phyloP scores from a whole-genome alignment of 2,329 filamentous ascomycete species.

The Didymella lethalis region DNA sequence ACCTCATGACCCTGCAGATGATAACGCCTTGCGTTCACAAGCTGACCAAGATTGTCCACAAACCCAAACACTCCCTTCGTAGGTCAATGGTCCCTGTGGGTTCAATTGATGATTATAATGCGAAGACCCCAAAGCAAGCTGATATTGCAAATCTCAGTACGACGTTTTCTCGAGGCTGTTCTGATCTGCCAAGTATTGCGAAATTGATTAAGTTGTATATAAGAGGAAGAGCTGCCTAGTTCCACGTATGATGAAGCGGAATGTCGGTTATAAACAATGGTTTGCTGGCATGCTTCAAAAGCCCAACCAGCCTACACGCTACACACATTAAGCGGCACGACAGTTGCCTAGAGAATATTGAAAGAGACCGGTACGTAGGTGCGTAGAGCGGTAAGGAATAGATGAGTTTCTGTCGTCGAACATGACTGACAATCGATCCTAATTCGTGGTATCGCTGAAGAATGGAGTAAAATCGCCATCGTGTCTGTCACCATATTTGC shows the following conservation, averaged over 20 bases:
- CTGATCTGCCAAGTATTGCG: not conserved
- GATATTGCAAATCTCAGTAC: not conserved
- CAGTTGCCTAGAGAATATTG: too few relatives aligned
- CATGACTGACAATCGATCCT: not conserved
- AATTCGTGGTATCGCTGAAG: slow-evolving; percentile 1
- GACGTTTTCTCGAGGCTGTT: not conserved
- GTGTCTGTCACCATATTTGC: not conserved
- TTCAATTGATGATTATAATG: not conserved
- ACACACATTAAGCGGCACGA: too few relatives aligned
- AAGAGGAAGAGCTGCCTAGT: not conserved
- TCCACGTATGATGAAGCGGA: not conserved
- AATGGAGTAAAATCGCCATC: not conserved
- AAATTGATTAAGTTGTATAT: not conserved
- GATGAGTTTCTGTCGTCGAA: not conserved
- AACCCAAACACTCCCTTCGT: not conserved
- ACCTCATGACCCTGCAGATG: not conserved
- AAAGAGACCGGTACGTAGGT: not conserved
- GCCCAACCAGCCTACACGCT: too few relatives aligned
- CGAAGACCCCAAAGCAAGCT: not conserved
- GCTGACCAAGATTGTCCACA: not conserved
- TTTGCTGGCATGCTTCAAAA: too few relatives aligned
- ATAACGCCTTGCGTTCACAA: not conserved
- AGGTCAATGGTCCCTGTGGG: not conserved
- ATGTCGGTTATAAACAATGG: too few relatives aligned
- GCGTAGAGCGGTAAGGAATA: not conserved